Evolutionary conservation across 805 yeast species (phyloP), one percentile per base, ranked within the genome.

Genomic region (Jamesozyma piceae): DNA sequence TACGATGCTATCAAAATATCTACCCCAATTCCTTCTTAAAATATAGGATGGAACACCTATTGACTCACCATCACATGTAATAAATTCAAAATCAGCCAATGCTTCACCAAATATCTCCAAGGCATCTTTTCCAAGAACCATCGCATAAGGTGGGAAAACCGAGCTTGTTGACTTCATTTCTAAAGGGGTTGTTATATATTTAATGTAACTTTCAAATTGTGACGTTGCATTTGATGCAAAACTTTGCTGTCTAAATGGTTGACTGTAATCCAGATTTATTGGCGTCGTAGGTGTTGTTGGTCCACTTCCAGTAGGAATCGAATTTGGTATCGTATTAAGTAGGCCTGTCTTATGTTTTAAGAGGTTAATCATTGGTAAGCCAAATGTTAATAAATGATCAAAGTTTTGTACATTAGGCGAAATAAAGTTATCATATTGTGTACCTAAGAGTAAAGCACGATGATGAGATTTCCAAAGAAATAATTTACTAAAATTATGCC

Each of bases 381-480:
- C 72, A 26, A 76, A 73, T 1, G 77, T 68, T 2, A 75, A 59
- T 54, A 78, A 54, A 34, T 63, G 43, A 42, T 66, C 71, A 44
- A 68, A 69, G 35, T 58, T 43, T 68, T 74, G 69, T 56, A 77
- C 59, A 2, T 67, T 57, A 5, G 63, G 58, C n/a, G 49, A 38
- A 37, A 43, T 43, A n/a, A 47, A 48, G 14, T 57, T 59, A 31
- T 55, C 55, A 19, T 47, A 44, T 4, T 49, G 43, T 8, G 69
- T 59, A 1, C 92, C 92, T 29, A 83, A 52, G 24, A 81, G 59
- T 1, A 80, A 63, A 1, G 80, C 77, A 55, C 77, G 78, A 54
- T 83, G 90, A 58, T 83, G 94, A 1, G 89, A 80, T 27, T 72
- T 73, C 94, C 94, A 83, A 1, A 77, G 77, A 60, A 73, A 78